Conservation (phyloP, 495 filamentous ascomycete species). For the Xylaria castorea region DNA sequence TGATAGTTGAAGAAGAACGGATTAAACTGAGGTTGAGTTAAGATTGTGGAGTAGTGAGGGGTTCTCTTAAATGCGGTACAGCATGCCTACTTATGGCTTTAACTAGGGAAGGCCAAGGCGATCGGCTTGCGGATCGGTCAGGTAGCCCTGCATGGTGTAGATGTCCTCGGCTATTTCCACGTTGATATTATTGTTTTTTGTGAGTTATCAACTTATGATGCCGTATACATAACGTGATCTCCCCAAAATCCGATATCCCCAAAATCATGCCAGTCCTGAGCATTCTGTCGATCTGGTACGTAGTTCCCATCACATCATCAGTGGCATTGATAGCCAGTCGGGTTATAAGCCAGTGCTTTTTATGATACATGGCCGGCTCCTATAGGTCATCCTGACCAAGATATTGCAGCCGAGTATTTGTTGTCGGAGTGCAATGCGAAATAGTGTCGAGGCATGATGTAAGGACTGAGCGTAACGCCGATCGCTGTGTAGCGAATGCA, state of each 20-base stretch:
- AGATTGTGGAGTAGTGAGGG: conserved; percentile 19
- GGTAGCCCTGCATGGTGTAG: conserved; percentile 9
- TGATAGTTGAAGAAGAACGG: neutral
- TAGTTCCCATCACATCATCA: neutral
- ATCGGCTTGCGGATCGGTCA: neutral
- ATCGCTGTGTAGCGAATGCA: conserved; percentile 1
- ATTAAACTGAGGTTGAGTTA: conserved; percentile 1
- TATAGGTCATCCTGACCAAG: neutral
- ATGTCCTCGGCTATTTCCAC: neutral
- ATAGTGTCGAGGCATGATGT: conserved; percentile 1
- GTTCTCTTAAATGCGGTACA: neutral
- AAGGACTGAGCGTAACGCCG: neutral
- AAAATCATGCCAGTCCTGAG: neutral
- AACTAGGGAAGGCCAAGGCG: conserved; percentile 13
- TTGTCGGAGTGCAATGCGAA: neutral
- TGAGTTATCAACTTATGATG: neutral
- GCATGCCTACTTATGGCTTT: neutral
- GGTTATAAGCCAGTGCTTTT: neutral
- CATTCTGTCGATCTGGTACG: conserved; percentile 1
- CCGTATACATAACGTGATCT: neutral
- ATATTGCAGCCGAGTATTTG: neutral
- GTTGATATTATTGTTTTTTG: neutral
- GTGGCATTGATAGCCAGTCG: neutral
- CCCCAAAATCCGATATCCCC: neutral
- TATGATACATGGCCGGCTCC: conserved; percentile 5